Conservation (phyloP, 163 green algal species). For the Coccomyxa subellipsoidea region DNA sequence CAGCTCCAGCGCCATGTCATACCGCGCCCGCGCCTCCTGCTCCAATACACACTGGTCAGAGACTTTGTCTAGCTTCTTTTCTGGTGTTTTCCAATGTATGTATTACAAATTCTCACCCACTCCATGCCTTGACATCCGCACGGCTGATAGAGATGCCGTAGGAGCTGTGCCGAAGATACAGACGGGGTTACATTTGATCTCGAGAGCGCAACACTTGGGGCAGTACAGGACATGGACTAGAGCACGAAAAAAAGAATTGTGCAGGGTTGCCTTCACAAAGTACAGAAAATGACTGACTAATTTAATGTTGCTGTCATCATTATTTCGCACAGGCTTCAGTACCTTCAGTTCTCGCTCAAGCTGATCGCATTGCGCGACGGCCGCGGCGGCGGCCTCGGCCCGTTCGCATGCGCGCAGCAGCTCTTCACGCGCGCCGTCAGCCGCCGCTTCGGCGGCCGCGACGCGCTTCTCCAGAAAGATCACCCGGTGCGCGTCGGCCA, state of each 20-base stretch:
- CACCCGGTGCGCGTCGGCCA: background rate
- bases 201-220: too few species aligned
- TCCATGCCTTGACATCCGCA: too few species aligned
- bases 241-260: too few species aligned
- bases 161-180: too few species aligned
- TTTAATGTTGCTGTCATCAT: too few species aligned
- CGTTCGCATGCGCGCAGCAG: slow-evolving; percentile 46
- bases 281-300: too few species aligned
- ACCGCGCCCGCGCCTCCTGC: slow-evolving; percentile 23
- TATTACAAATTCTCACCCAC: too few species aligned
- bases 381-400: slow-evolving; percentile 33
- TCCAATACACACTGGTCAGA: background rate
- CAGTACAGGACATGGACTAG: too few species aligned
- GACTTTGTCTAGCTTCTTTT: background rate
- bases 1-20: slow-evolving; percentile 67
- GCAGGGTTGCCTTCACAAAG: too few species aligned
- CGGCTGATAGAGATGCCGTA: too few species aligned
- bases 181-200: too few species aligned
- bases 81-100: background rate
- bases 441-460: slow-evolving; percentile 33
- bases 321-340: too few species aligned
- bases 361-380: slow-evolving; percentile 13
- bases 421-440: slow-evolving; percentile 35
- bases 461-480: slow-evolving; percentile 5
- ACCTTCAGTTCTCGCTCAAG: slow-evolving; percentile 33